Base-by-base conservation (phyloP, 2,329 filamentous ascomycete species). In the Stachybotrys elegans region DNA sequence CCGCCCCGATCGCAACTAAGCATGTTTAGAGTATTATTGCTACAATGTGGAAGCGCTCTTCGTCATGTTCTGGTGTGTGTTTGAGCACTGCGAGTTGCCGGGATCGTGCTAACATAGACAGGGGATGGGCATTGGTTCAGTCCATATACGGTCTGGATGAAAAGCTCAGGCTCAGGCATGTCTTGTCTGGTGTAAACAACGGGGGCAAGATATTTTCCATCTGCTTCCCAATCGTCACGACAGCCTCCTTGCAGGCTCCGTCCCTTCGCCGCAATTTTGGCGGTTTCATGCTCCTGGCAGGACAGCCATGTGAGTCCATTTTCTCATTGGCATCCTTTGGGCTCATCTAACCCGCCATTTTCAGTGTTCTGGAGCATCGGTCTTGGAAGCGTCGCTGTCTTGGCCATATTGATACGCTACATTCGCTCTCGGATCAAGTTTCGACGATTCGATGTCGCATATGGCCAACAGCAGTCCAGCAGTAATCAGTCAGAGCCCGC, bases 1-100 rank as follows among this genome's bases (percentile, higher is more conserved):
- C 7, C 4, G 1, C 3, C 9, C 6, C n/a, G 13, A 6, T 12
- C 19, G 3, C 14, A 19, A 5, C 5, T 16, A 12, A 23, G 11
- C 36, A 50, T 55, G 35, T 5, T 1, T 40, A 76, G 72, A 75
- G 51, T 74, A 69, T 40, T 75, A 74, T 46, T 65, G 62, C 22
- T 76, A 76, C 51, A 75, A 72, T 55, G 69, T 70, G n/a, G 69
- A 74, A 53, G 59, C 69, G 8, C 55, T 73, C 22, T 59, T 73
- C 25, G 60, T 70, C 6, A 56, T 74, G 6, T 73, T 69, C 43
- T 76, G 73, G 71, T 71, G 20, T 7, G 34, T 6, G n/a, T 25
- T 11, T 22, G 14, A 22, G n/a, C 19, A 22, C 12, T 17, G 11
- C 5, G 5, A 13, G 14, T 19, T 17, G 22, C 11, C 6, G 36